A percentile compares a stretch with the other conserved stretches of the same genome.
Conservation (phyloP, 192 early-diverging fungal species). For the Coemansia guatemalensis region DNA sequence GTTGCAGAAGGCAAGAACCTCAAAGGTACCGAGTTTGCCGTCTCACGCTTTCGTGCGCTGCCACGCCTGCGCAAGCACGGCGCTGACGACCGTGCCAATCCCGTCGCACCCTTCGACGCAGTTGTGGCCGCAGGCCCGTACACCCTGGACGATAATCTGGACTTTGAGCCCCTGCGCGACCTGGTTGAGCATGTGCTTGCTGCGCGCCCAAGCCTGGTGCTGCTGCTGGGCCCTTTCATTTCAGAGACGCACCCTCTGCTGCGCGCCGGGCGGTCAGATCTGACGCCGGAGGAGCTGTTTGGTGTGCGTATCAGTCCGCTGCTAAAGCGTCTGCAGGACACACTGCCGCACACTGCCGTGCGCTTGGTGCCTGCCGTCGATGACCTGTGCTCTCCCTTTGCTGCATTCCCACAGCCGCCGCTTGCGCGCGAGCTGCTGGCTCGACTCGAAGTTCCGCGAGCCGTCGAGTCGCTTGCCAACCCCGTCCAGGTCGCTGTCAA, state of each 20-base stretch:
- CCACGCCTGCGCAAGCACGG: constrained; percentile 58
- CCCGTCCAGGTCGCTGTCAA: constrained; percentile 84
- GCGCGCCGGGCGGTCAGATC: constrained; percentile 54
- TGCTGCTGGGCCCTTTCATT: constrained; percentile 81
- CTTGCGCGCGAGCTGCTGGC: constrained; percentile 41
- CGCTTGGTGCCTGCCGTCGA: constrained; percentile 75
- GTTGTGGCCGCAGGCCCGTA: constrained; percentile 84
- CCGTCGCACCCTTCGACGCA: constrained; percentile 51
- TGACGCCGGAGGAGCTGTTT: constrained; percentile 67
- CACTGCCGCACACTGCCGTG: constrained; percentile 48
- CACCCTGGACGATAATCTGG: constrained; percentile 73
- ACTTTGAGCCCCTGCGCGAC: constrained; percentile 80
- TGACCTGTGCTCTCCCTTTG: constrained; percentile 72
- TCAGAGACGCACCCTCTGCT: constrained; percentile 60
- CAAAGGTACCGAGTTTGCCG: constrained; percentile 58
- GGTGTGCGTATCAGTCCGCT: constrained; percentile 57
- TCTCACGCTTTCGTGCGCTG: constrained; percentile 57
- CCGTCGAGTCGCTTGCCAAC: constrained; percentile 61
- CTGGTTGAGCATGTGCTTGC: constrained; percentile 61
- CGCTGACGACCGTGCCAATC: constrained; percentile 6
- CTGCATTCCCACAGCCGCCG: constrained; percentile 85
- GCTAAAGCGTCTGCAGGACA: constrained; percentile 56
- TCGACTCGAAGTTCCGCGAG: constrained; percentile 35
- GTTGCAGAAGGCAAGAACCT: constrained; percentile 68
- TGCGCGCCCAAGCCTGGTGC: constrained; percentile 75